Percentiles rank a stretch among this genome's conserved stretches.
phyloP scores from a whole-genome alignment of 1,139 yeast genomes.

The Candida labiduridarum region DNA sequence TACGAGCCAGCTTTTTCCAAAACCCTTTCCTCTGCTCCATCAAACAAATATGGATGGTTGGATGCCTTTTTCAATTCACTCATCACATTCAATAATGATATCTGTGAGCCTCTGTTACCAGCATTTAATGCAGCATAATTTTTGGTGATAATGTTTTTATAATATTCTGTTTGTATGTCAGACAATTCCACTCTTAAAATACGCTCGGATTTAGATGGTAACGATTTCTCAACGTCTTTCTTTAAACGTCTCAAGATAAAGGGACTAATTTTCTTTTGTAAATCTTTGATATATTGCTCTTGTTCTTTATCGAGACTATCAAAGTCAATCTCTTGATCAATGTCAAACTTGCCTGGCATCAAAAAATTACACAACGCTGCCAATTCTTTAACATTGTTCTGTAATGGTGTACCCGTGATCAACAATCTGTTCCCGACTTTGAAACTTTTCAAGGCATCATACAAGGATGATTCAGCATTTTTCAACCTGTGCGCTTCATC shows the following conservation, averaged over 20 bases:
- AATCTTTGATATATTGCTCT: slow-evolving; percentile 82
- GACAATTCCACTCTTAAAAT: slow-evolving; percentile 93
- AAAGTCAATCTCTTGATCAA: slow-evolving; percentile 93
- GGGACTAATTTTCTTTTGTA: slow-evolving; percentile 85
- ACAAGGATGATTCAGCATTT: slow-evolving; percentile 89
- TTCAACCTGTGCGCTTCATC: slow-evolving; percentile 98
- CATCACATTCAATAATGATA: slow-evolving; percentile 88
- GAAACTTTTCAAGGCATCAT: slow-evolving; percentile 83
- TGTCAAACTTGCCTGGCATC: slow-evolving; percentile 90
- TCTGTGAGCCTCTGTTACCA: slow-evolving; percentile 77
- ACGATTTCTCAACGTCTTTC: slow-evolving; percentile 94
- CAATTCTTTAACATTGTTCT: slow-evolving; percentile 90
- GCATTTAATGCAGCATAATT: slow-evolving; percentile 90
- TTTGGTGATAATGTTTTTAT: slow-evolving; percentile 87
- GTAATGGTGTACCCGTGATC: slow-evolving; percentile 98
- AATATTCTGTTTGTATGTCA: slow-evolving; percentile 92
- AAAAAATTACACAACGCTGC: slow-evolving; percentile 93
- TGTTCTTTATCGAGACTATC: slow-evolving; percentile 86
- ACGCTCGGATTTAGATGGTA: slow-evolving; percentile 94
- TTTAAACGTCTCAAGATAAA: slow-evolving; percentile 89
- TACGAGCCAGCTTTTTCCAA: slow-evolving; percentile 60
- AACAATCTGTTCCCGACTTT: slow-evolving; percentile 81
- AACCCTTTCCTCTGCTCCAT: slow-evolving; percentile 87
- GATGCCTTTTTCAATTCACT: slow-evolving; percentile 95
- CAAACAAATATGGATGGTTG: slow-evolving; percentile 94